phyloP scores from a whole-genome alignment of 345 rosid species.

The Draba incana region DNA sequence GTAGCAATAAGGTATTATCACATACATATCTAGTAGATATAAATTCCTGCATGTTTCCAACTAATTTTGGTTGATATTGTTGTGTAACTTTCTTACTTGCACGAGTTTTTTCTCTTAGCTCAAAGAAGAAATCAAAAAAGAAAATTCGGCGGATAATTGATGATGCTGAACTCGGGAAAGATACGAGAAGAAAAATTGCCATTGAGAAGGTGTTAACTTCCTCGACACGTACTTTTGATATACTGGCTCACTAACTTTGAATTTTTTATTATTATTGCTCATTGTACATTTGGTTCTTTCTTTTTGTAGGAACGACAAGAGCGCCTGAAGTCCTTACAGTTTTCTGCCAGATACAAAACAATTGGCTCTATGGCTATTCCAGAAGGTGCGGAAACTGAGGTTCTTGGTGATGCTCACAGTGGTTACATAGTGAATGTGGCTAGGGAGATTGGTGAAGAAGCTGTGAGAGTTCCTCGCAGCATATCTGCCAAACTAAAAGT shows the following conservation, averaged over 20 bases:
- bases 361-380: conserved; percentile 51
- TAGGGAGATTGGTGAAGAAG: conserved; percentile 94
- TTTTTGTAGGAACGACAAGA: conserved; percentile 92
- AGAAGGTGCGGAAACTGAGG: conserved; percentile 67
- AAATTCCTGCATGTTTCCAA: conserved; percentile 28
- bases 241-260: background rate
- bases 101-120: conserved; percentile 45
- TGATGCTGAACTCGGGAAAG: conserved; percentile 98
- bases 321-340: conserved; percentile 86
- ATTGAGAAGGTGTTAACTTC: conserved; percentile 75
- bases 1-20: conserved; percentile 58
- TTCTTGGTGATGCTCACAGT: conserved; percentile 77
- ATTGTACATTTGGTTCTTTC: conserved; percentile 34
- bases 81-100: conserved; percentile 31
- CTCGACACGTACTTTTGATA: conserved; percentile 24
- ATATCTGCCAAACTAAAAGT: conserved; percentile 85
- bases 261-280: background rate
- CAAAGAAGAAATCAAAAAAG: conserved; percentile 77
- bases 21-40: conserved; percentile 3
- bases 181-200: conserved; percentile 95
- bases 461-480: conserved; percentile 87
- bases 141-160: conserved; percentile 92
- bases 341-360: conserved; percentile 66
- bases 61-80: conserved; percentile 10
- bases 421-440: conserved; percentile 98